Conservation (phyloP, 1,284 basidiomycete species). For the Leccinum angustisporum region DNA sequence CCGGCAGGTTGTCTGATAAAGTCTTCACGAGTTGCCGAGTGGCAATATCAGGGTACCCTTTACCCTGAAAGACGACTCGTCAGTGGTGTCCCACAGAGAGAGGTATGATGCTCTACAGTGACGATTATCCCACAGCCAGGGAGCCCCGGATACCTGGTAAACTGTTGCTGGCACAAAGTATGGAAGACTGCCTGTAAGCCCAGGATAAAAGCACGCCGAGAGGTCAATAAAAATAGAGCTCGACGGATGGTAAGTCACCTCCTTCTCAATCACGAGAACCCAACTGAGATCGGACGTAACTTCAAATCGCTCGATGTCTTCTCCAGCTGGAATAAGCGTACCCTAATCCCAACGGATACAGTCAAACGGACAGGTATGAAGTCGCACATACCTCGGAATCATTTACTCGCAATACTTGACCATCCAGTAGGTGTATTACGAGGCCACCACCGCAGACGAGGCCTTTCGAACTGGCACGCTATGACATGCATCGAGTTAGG, state of each 20-base stretch:
- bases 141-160: slow-evolving; percentile 48
- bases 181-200: slow-evolving; percentile 79
- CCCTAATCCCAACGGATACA: slow-evolving; percentile 44
- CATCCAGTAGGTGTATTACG: slow-evolving; percentile 54
- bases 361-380: not conserved
- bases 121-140: slow-evolving; percentile 67
- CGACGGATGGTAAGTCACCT: slow-evolving; percentile 47
- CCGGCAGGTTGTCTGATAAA: slow-evolving; percentile 65
- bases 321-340: slow-evolving; percentile 71
- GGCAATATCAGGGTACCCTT: slow-evolving; percentile 91
- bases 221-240: slow-evolving; percentile 1
- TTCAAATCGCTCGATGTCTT: slow-evolving; percentile 64
- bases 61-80: slow-evolving; percentile 58
- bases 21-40: slow-evolving; percentile 79
- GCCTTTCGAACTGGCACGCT: slow-evolving; percentile 89
- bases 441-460: slow-evolving; percentile 72
- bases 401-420: slow-evolving; percentile 49
- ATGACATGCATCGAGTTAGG: slow-evolving; percentile 12
- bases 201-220: not conserved
- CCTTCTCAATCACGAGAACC: slow-evolving; percentile 90
- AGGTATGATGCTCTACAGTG: slow-evolving; percentile 47
- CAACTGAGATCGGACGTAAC: slow-evolving; percentile 58
- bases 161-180: slow-evolving; percentile 61
- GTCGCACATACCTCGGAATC: slow-evolving; percentile 53
- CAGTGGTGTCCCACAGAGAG: slow-evolving; percentile 3